phyloP scores from a whole-genome alignment of 2,329 filamentous ascomycete genomes.

The Colletotrichum phormii region DNA sequence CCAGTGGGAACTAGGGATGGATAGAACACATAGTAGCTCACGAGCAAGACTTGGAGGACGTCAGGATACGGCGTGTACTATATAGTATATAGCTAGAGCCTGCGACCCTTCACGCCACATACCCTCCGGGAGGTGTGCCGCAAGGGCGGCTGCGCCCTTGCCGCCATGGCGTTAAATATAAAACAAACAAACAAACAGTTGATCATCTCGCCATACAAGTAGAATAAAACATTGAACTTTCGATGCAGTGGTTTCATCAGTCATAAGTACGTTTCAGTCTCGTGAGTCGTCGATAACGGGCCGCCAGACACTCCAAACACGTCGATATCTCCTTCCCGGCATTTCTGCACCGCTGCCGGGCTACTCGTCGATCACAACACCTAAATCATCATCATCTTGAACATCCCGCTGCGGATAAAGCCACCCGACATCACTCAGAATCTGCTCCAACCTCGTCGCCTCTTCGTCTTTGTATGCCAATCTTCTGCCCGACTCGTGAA shows the following conservation, averaged over 20 bases:
- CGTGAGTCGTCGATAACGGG: neutral
- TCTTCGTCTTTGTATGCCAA: slow-evolving; percentile 37
- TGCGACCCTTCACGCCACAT: too few species aligned
- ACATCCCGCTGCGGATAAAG: slow-evolving; percentile 13
- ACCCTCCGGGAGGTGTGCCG: too few species aligned
- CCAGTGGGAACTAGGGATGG: too few species aligned
- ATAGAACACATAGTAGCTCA: too few species aligned
- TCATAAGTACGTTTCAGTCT: neutral
- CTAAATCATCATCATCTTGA: neutral
- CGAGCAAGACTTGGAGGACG: too few species aligned
- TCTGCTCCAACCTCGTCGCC: slow-evolving; percentile 31
- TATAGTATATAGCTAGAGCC: too few species aligned
- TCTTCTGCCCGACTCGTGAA: slow-evolving; percentile 31
- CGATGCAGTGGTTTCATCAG: neutral
- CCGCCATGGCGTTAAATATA: too few species aligned
- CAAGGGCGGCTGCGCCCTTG: too few species aligned
- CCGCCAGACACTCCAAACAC: too few species aligned
- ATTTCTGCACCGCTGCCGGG: neutral
- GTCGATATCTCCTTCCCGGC: neutral
- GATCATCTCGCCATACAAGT: neutral
- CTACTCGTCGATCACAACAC: neutral
- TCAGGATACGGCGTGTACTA: too few species aligned
- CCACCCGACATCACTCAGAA: slow-evolving; percentile 29
- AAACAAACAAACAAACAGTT: too few species aligned
- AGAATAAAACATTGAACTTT: neutral